These are phyloP conservation scores for Candida vaughaniae DNA, from an alignment of 805 yeast genomes.

Conservation along the genomic window DNA sequence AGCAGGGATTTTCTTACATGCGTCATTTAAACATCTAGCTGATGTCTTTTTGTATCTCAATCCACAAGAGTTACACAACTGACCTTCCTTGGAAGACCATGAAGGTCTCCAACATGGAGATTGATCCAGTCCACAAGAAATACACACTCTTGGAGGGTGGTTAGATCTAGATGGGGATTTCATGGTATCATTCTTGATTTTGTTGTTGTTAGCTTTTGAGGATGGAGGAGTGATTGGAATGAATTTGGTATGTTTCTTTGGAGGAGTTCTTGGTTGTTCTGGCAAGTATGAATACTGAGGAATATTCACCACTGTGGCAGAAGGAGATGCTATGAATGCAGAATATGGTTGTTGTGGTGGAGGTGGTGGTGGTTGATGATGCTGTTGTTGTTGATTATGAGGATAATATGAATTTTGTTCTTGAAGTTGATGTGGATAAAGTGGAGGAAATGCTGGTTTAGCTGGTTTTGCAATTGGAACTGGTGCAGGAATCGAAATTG, in stretches of 20 bases:
- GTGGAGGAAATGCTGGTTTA: slow-evolving; percentile 12
- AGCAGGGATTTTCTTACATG: slow-evolving; percentile 88
- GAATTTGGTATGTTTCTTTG: slow-evolving; percentile 25
- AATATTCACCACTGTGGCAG: slow-evolving; percentile 10
- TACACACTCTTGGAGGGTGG: slow-evolving; percentile 57
- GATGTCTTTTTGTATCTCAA: slow-evolving; percentile 90
- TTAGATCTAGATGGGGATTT: slow-evolving; percentile 32
- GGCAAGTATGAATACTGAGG: slow-evolving; percentile 11
- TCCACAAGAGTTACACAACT: slow-evolving; percentile 95
- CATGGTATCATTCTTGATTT: slow-evolving; percentile 29
- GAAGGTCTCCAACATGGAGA: slow-evolving; percentile 99
- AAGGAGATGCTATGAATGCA: slow-evolving; percentile 13
- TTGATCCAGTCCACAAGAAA: slow-evolving; percentile 86
- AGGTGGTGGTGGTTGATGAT: slow-evolving; percentile 7
- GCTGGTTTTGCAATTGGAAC: background rate
- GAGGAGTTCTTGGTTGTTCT: slow-evolving; percentile 17
- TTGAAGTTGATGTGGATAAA: slow-evolving; percentile 16
- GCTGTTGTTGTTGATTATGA: slow-evolving; percentile 3
- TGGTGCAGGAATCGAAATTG: background rate
- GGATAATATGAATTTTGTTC: background rate
- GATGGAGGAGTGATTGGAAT: slow-evolving; percentile 45
- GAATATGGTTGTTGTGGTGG: slow-evolving; percentile 11
- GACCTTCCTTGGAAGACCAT: slow-evolving; percentile 91
- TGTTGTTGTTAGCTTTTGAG: slow-evolving; percentile 17
- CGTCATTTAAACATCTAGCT: slow-evolving; percentile 76